phyloP scores from a whole-genome alignment of 169 alveolate genomes.

The Plasmodium malariae region DNA sequence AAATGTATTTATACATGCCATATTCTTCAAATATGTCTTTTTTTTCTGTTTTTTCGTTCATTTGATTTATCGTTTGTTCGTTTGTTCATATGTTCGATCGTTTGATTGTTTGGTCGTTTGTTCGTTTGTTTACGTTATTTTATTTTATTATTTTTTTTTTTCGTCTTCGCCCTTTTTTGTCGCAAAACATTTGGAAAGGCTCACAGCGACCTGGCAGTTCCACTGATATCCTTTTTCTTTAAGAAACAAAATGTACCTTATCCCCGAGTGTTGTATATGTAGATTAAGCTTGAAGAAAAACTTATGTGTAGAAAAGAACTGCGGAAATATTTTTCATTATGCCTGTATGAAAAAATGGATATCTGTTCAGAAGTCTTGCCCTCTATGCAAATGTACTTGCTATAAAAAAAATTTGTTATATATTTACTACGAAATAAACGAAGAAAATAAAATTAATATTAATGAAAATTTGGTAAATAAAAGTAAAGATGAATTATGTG shows the following conservation, averaged over 20 bases:
- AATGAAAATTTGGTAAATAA: conserved; percentile 23
- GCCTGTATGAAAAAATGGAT: conserved; percentile 64
- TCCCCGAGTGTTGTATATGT: conserved; percentile 73
- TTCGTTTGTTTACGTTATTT: too few species aligned
- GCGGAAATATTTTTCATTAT: conserved; percentile 70
- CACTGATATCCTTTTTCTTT: background rate
- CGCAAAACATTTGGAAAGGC: too few species aligned
- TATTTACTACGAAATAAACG: conserved; percentile 61
- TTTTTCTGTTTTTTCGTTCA: too few species aligned
- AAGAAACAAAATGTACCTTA: conserved; percentile 49
- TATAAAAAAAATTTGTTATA: conserved; percentile 33
- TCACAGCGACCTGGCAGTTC: too few species aligned
- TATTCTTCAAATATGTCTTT: too few species aligned
- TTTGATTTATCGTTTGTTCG: too few species aligned
- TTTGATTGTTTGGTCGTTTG: too few species aligned
- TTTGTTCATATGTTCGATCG: too few species aligned
- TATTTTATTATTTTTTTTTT: too few species aligned
- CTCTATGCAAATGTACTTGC: conserved; percentile 38
- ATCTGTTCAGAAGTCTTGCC: conserved; percentile 38
- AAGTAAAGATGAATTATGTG: conserved; percentile 64
- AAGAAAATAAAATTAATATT: conserved; percentile 29
- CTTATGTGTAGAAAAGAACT: conserved; percentile 68
- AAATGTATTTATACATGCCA: too few species aligned
- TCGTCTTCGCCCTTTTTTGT: too few species aligned
- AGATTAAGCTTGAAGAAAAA: conserved; percentile 55